Evolutionary conservation across 495 filamentous ascomycete species (phyloP).

Genomic region (Podospora bellae-mahoneyi): DNA sequence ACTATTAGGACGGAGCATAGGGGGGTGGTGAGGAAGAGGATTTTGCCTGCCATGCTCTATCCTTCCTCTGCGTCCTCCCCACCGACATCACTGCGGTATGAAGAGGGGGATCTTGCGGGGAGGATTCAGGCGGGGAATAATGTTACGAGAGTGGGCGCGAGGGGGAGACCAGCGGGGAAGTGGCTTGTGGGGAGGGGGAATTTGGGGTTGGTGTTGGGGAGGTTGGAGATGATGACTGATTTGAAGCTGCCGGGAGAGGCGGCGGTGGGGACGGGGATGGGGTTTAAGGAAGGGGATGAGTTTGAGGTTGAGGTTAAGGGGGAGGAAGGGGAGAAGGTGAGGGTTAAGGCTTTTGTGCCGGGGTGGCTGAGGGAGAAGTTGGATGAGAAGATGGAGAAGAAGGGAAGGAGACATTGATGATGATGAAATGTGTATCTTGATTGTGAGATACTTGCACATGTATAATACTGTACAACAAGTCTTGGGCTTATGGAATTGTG

Average conservation of each 20-base stretch:
- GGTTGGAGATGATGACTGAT: slow-evolving; percentile 86
- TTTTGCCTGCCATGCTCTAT: slow-evolving; percentile 84
- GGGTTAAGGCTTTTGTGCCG: slow-evolving; percentile 84
- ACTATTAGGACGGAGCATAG: slow-evolving; percentile 93
- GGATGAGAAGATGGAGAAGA: slow-evolving; percentile 3
- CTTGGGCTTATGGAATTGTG: too few species aligned
- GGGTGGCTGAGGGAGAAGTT: slow-evolving; percentile 58
- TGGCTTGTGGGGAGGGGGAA: slow-evolving; percentile 75
- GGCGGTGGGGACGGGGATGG: slow-evolving; percentile 44
- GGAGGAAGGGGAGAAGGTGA: slow-evolving; percentile 52
- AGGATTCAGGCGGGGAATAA: slow-evolving; percentile 37
- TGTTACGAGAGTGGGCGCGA: slow-evolving; percentile 44
- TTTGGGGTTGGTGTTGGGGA: slow-evolving; percentile 81
- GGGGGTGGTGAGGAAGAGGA: slow-evolving; percentile 84
- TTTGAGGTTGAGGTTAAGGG: slow-evolving; percentile 38
- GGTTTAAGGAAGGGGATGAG: slow-evolving; percentile 42
- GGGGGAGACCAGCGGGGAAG: slow-evolving; percentile 70
- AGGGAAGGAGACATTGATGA: not conserved
- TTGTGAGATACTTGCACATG: too few species aligned
- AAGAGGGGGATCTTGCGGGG: slow-evolving; percentile 10
- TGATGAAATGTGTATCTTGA: too few species aligned
- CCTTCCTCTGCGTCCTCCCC: not conserved
- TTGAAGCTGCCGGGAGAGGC: slow-evolving; percentile 61
- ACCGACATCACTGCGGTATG: not conserved
- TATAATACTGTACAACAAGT: too few species aligned